Percentiles rank a stretch among this genome's conserved stretches.
Conservation (phyloP, 495 filamentous ascomycete genomes). For the Daldinia childiae region DNA sequence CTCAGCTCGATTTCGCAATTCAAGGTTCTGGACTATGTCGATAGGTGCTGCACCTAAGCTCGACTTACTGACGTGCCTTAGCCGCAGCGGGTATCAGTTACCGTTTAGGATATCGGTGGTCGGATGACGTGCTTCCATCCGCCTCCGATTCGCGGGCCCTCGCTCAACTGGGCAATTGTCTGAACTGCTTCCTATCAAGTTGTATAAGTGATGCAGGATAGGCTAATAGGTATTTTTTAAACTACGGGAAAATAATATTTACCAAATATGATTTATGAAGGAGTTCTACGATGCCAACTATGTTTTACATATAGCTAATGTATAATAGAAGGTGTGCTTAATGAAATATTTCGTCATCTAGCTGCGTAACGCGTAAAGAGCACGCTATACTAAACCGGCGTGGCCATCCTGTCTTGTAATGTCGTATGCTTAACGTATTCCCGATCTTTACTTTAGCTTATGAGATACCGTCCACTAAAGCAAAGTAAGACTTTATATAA, state of each 20-base stretch:
- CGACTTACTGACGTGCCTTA: too few species aligned
- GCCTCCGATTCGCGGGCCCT: conserved; percentile 32
- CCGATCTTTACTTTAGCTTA: neutral
- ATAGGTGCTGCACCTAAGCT: too few species aligned
- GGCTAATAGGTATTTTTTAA: neutral
- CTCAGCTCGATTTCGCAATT: neutral
- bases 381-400: neutral
- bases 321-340: too few species aligned
- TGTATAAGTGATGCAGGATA: neutral
- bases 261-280: too few species aligned
- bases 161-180: conserved; percentile 31
- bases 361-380: conserved; percentile 3
- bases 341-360: neutral
- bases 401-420: too few species aligned
- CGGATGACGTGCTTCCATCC: conserved; percentile 41
- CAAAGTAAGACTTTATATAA: neutral
- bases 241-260: too few species aligned
- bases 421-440: too few species aligned
- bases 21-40: neutral
- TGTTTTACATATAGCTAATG: too few species aligned
- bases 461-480: neutral
- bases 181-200: neutral
- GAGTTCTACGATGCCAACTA: too few species aligned
- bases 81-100: too few species aligned
- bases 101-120: conserved; percentile 39